Base-by-base conservation (phyloP, 345 rosid species). In the Citrus unshiu region DNA sequence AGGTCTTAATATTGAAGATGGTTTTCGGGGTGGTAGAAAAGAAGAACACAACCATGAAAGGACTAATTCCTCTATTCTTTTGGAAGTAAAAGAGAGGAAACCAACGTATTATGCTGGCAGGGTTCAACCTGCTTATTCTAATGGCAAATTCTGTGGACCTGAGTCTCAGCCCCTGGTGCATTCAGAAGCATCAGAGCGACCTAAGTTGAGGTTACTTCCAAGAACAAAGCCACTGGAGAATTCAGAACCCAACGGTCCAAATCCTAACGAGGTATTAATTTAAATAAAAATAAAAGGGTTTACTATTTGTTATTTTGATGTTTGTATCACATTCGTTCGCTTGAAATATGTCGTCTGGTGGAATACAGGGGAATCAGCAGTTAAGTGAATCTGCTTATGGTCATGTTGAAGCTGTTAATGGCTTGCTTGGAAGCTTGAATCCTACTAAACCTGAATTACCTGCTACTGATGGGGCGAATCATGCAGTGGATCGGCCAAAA, bases 131-230 rank as follows among this genome's bases (percentile, higher is more conserved):
- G 72, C 60, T 60, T 78, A 63, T 70, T 39, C 87, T 73, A 89
- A 89, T 56, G 83, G 70, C 6, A 91, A 82, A 77, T 75, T 78
- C 82, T 76, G 84, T 80, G 82, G 83, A 65, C 59, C 84, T 68
- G 80, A 83, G 12, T 73, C 84, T 82, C 90, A 86, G 56, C 75
- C 82, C 70, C 68, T 78, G 19, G 81, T 79, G 70, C 83, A 81
- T 71, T 79, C 87, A 67, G 94, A 88, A 88, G 78, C 76, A 61
- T 76, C 64, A 61, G 95, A 89, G 76, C 81, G 95, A 57, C 94
- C 93, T 72, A 92, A 90, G 86, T 82, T 94, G 77, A 92, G 85
- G 85, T 84, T 94, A 34, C 86, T 88, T 74, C 92, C 94, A 29
- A 88, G 91, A 73, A 81, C 90, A 57, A 94, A 84, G 88, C 94